Percentiles rank a stretch among this genome's conserved stretches.
Evolutionary conservation across 2,329 filamentous ascomycete genomes (phyloP).

Genomic region (Colletotrichum karsti): DNA sequence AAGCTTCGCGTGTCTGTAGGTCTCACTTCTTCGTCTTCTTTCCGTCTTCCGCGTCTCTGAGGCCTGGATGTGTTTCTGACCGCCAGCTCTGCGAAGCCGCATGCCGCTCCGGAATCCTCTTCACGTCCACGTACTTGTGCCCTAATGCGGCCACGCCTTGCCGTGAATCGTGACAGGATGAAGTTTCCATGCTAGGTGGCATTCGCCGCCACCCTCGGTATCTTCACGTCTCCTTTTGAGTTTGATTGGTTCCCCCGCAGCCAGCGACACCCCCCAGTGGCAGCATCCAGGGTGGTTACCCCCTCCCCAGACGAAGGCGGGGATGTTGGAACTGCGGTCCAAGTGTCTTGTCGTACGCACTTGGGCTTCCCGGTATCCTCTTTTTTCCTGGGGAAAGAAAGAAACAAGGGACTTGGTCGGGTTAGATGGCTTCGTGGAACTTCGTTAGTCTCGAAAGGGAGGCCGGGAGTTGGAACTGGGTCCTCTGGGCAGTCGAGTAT

Average conservation of each 20-base stretch:
- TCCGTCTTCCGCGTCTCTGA: background rate
- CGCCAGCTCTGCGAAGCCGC: background rate
- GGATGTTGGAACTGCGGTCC: background rate
- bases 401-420: background rate
- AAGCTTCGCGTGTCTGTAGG: background rate
- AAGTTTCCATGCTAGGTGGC: background rate
- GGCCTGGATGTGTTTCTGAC: background rate
- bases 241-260: slow-evolving; percentile 27
- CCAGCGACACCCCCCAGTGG: background rate
- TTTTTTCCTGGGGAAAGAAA: slow-evolving; percentile 21
- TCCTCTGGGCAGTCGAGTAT: background rate
- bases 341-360: background rate
- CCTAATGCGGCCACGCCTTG: slow-evolving; percentile 11
- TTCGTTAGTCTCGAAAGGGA: slow-evolving; percentile 1
- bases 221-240: slow-evolving; percentile 13
- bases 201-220: slow-evolving; percentile 25
- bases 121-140: background rate
- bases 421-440: slow-evolving; percentile 14
- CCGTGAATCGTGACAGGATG: background rate
- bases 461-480: background rate
- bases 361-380: background rate
- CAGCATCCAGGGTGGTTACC: slow-evolving; percentile 14
- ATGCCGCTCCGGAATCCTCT: background rate
- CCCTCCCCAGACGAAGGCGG: slow-evolving; percentile 4
- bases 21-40: background rate